Percentiles rank a stretch among this genome's conserved stretches.
phyloP scores from a whole-genome alignment of 257 asterid genomes.

The Scutellaria minor region DNA sequence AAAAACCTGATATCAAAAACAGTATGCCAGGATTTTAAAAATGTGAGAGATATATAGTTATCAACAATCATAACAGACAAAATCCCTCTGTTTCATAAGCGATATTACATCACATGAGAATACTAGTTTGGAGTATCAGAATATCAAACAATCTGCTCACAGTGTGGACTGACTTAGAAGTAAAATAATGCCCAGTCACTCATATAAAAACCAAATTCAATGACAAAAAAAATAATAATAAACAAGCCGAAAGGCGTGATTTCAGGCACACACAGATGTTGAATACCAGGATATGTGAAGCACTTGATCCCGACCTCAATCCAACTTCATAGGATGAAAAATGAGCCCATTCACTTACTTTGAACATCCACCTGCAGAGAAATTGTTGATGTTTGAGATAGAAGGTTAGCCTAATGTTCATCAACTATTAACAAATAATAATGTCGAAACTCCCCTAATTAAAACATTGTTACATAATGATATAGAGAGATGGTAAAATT shows the following conservation, averaged over 20 bases:
- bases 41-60: neutral
- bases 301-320: slow-evolving; percentile 92
- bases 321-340: slow-evolving; percentile 94
- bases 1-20: slow-evolving; percentile 63
- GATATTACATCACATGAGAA: slow-evolving; percentile 13
- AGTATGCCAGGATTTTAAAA: slow-evolving; percentile 22
- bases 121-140: slow-evolving; percentile 19
- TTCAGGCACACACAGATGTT: slow-evolving; percentile 24
- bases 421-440: slow-evolving; percentile 1
- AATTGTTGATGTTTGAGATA: slow-evolving; percentile 33
- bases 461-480: slow-evolving; percentile 1
- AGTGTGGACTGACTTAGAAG: slow-evolving; percentile 2
- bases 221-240: neutral
- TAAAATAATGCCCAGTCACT: slow-evolving; percentile 6
- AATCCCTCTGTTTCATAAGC: slow-evolving; percentile 8
- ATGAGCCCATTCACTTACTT: slow-evolving; percentile 97
- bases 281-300: slow-evolving; percentile 89
- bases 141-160: slow-evolving; percentile 22
- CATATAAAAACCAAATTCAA: slow-evolving; percentile 3
- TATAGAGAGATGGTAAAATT: neutral
- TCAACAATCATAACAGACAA: slow-evolving; percentile 8
- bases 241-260: neutral
- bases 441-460: slow-evolving; percentile 8
- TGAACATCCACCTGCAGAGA: slow-evolving; percentile 88
- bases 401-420: slow-evolving; percentile 16